Evolutionary conservation across 257 asterid species (phyloP).

Genomic region (Solanum chaucha): DNA sequence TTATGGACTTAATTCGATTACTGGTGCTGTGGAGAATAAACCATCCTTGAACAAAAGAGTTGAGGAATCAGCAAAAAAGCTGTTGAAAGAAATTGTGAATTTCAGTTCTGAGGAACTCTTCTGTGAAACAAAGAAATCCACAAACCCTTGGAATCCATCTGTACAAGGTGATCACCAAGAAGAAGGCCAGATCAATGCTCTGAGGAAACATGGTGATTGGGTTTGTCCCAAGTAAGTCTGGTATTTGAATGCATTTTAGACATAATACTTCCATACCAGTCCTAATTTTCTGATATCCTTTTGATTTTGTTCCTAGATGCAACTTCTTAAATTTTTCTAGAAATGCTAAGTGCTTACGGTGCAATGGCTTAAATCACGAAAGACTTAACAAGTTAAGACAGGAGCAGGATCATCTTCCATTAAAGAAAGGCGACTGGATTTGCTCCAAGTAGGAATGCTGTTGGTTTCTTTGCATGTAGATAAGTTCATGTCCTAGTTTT

Average conservation of each 20-base stretch:
- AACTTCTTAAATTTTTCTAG: constrained; percentile 66
- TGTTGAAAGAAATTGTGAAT: constrained; percentile 70
- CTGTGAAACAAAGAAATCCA: constrained; percentile 18
- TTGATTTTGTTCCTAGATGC: constrained; percentile 41
- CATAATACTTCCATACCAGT: background rate
- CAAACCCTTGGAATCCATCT: constrained; percentile 10
- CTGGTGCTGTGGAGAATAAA: constrained; percentile 61
- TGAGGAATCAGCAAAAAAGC: constrained; percentile 51
- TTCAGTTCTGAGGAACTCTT: constrained; percentile 23
- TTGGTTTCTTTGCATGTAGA: background rate
- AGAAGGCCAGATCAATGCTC: constrained; percentile 23
- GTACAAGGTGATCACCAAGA: constrained; percentile 20
- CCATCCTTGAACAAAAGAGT: constrained; percentile 48
- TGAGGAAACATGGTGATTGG: constrained; percentile 73
- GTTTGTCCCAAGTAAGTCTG: constrained; percentile 67
- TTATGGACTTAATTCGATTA: constrained; percentile 58
- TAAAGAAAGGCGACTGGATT: constrained; percentile 95
- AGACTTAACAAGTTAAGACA: constrained; percentile 37
- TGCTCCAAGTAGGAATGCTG: constrained; percentile 46
- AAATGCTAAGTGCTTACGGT: constrained; percentile 64
- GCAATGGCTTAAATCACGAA: constrained; percentile 44
- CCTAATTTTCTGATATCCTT: background rate
- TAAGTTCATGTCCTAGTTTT: background rate
- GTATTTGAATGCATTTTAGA: background rate
- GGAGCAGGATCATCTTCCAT: constrained; percentile 64